phyloP scores from a whole-genome alignment of 257 asterid genomes.

The Solanum pimpinellifolium region DNA sequence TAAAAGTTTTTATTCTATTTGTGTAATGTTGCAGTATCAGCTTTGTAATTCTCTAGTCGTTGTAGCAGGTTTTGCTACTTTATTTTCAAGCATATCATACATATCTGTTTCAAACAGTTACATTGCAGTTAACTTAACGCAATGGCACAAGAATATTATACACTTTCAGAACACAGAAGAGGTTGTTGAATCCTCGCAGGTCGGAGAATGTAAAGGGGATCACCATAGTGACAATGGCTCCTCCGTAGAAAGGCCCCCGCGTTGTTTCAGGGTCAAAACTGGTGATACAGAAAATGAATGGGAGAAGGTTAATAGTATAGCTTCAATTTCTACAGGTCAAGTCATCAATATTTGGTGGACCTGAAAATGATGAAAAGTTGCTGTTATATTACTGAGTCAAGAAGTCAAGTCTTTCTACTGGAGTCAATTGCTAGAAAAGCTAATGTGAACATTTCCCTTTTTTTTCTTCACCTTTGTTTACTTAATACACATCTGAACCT shows the following conservation, averaged over 20 bases:
- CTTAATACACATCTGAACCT: not conserved
- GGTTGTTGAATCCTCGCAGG: not conserved
- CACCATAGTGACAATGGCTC: not conserved
- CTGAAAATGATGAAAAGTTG: too few species aligned
- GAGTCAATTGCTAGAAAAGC: not conserved
- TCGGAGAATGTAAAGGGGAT: not conserved
- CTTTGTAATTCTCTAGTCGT: not conserved
- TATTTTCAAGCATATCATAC: not conserved
- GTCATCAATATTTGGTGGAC: too few species aligned
- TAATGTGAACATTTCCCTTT: not conserved
- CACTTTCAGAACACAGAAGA: not conserved
- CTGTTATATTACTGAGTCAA: not conserved
- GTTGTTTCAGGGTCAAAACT: not conserved
- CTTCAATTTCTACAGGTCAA: not conserved
- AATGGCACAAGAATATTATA: not conserved
- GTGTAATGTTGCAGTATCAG: not conserved
- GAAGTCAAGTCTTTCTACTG: not conserved
- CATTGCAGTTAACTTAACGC: not conserved
- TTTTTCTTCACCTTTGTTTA: not conserved
- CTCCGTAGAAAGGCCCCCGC: not conserved
- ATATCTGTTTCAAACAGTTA: not conserved
- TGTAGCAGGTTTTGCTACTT: too few species aligned
- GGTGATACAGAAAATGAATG: not conserved
- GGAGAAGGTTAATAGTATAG: not conserved
- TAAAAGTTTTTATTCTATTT: not conserved